Evolutionary conservation across 2,329 filamentous ascomycete genomes (phyloP).

Genomic region (Blumeria hordei): DNA sequence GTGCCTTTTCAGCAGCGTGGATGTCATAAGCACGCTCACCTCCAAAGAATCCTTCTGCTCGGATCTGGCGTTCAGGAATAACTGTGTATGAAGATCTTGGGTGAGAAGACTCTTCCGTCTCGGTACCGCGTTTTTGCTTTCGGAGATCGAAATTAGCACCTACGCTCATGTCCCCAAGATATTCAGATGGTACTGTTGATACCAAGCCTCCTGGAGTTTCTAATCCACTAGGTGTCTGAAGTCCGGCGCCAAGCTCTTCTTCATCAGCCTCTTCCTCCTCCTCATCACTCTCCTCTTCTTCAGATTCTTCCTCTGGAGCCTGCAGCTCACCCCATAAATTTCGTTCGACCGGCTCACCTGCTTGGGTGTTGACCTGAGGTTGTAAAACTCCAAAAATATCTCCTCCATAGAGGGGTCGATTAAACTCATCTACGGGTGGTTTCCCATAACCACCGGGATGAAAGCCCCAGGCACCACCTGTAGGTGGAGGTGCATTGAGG

Average conservation of each 20-base stretch:
- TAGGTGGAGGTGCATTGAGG: conserved; percentile 74
- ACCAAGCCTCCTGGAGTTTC: conserved; percentile 64
- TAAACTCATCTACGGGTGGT: conserved; percentile 81
- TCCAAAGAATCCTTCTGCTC: conserved; percentile 83
- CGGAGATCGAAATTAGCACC: conserved; percentile 76
- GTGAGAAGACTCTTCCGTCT: conserved; percentile 57
- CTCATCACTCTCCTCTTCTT: conserved; percentile 45
- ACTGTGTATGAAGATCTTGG: conserved; percentile 72
- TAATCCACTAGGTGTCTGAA: conserved; percentile 51
- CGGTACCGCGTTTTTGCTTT: conserved; percentile 62
- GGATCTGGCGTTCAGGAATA: conserved; percentile 66
- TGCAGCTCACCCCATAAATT: conserved; percentile 84
- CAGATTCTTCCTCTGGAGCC: conserved; percentile 51
- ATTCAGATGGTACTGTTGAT: conserved; percentile 61
- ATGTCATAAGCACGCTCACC: conserved; percentile 87
- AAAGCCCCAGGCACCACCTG: conserved; percentile 83
- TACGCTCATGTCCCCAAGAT: conserved; percentile 49
- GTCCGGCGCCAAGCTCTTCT: conserved; percentile 36
- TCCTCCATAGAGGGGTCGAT: conserved; percentile 73
- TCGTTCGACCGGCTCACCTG: conserved; percentile 64
- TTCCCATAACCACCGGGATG: conserved; percentile 91
- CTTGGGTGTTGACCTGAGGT: conserved; percentile 32
- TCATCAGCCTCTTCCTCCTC: conserved; percentile 41
- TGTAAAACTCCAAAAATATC: conserved; percentile 72
- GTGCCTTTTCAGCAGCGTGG: conserved; percentile 27